Base-by-base conservation (phyloP, 768 basidiomycete genomes). In the Tulasnella sp. region DNA sequence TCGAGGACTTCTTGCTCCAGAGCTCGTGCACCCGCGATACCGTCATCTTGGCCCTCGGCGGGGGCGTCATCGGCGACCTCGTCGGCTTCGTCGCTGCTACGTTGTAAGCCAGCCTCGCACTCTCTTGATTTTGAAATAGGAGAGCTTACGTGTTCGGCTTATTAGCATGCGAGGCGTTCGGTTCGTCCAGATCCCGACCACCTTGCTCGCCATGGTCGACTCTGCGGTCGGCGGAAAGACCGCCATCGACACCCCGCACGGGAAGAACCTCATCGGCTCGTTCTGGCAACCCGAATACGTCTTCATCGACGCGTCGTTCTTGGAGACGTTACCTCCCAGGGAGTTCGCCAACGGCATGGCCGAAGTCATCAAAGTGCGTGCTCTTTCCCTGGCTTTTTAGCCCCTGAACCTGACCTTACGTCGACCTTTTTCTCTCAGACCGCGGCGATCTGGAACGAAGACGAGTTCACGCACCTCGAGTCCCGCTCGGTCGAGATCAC, bases 261-360 rank as follows among this genome's bases (percentile, higher is more conserved):
- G 97, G 71, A 99, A 99, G 83, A 99, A 99, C 81, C 86, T 98
- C 75, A 94, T 99, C 76, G 97, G 97, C 73, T 91, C 96, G 5
- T 99, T 98, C 84, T 95, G 94, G 93, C 96, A 98, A 80, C 97
- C 97, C 0, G 88, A 91, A 77, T 98, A 90, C 83, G 90, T 98
- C 78, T 99, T 99, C 81, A 96, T 98, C 75, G 97, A 99, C 79
- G 90, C 92, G 32, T 91, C 95, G 1, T 96, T 97, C 84, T 86
- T 99, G 72, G 93, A 95, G 77, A 95, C 93, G 1, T 88, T 99
- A 1, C 95, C 95, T 0, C 80, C 88, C 37, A 85, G 96, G 69
- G 97, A 98, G 79, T 94, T 98, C 74, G 91, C 93, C n/a, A 98
- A 98, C 77, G 96, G 97, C 41, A 96, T 99, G 91, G 96, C 97